Percentiles rank a stretch among this genome's conserved stretches.
Evolutionary conservation across 768 basidiomycete genomes (phyloP).

Genomic region (Lanmaoa pseudosensibilis): DNA sequence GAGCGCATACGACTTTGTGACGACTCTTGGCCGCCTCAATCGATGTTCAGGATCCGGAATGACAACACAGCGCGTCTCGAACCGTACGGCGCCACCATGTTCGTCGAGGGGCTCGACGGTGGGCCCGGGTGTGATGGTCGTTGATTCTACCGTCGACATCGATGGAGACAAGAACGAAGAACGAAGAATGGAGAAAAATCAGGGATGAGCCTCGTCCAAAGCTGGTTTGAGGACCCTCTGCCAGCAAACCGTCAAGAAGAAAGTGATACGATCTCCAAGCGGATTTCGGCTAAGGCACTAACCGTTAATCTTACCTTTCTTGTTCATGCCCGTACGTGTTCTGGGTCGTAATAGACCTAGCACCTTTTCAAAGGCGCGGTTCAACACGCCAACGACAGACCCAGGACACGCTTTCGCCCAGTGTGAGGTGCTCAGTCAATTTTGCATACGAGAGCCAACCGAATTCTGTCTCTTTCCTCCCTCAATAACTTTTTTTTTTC

Average conservation of each 20-base stretch:
- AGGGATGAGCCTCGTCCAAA: neutral
- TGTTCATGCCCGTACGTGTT: neutral
- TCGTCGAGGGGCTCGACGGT: slow-evolving; percentile 20
- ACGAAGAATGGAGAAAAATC: neutral
- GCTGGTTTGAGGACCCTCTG: too few species aligned
- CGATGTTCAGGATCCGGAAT: slow-evolving; percentile 57
- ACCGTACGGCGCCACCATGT: slow-evolving; percentile 50
- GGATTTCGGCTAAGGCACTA: slow-evolving; percentile 5
- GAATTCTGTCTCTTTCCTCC: neutral
- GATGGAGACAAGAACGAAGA: neutral
- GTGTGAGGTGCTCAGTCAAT: neutral
- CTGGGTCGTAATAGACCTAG: neutral
- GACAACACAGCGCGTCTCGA: slow-evolving; percentile 70
- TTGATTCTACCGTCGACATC: slow-evolving; percentile 14
- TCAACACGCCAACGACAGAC: neutral
- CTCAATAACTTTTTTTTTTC: neutral
- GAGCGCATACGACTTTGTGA: slow-evolving; percentile 66
- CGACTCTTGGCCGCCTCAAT: slow-evolving; percentile 48
- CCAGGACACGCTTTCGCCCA: too few species aligned
- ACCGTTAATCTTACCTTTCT: slow-evolving; percentile 14
- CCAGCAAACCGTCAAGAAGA: slow-evolving; percentile 1
- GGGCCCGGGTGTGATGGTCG: neutral
- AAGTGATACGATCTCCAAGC: slow-evolving; percentile 21
- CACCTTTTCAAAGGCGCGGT: neutral
- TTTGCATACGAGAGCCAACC: too few species aligned